Percentiles rank a stretch among this genome's conserved stretches.
Conservation (phyloP, 2,329 filamentous ascomycete species). For the Apiospora rasikravindrae region DNA sequence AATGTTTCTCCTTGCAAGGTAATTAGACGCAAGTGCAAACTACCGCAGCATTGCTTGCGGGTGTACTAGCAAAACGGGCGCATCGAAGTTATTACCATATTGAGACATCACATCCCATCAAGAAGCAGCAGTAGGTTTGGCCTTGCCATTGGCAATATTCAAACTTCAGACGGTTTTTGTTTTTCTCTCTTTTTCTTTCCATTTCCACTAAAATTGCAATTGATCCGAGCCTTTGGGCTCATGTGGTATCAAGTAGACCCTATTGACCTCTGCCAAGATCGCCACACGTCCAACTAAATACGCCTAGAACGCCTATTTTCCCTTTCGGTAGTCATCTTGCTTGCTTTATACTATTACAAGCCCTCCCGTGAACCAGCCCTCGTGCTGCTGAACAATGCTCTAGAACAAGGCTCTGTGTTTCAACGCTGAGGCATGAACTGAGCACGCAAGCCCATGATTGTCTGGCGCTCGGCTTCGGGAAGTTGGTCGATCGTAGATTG, state of each 20-base stretch:
- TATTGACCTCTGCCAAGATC: constrained; percentile 10
- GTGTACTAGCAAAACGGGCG: not conserved
- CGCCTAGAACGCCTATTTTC: constrained; percentile 9
- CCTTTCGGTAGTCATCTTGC: not conserved
- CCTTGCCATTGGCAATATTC: not conserved
- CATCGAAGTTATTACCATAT: not conserved
- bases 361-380: not conserved
- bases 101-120: not conserved
- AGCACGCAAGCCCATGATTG: constrained; percentile 79
- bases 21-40: not conserved
- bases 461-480: constrained; percentile 74
- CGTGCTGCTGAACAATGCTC: not conserved
- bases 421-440: constrained; percentile 47
- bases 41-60: not conserved
- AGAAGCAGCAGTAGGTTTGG: not conserved
- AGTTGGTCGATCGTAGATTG: constrained; percentile 81
- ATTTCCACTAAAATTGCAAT: not conserved
- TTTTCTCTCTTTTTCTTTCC: not conserved
- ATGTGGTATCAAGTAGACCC: constrained; percentile 9
- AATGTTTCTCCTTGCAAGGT: not conserved
- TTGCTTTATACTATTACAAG: constrained; percentile 4
- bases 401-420: not conserved
- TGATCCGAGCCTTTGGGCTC: constrained; percentile 9
- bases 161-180: not conserved
- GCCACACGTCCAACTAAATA: constrained; percentile 14